phyloP scores from a whole-genome alignment of 116 monocot genomes.

The Thalassia testudinum region DNA sequence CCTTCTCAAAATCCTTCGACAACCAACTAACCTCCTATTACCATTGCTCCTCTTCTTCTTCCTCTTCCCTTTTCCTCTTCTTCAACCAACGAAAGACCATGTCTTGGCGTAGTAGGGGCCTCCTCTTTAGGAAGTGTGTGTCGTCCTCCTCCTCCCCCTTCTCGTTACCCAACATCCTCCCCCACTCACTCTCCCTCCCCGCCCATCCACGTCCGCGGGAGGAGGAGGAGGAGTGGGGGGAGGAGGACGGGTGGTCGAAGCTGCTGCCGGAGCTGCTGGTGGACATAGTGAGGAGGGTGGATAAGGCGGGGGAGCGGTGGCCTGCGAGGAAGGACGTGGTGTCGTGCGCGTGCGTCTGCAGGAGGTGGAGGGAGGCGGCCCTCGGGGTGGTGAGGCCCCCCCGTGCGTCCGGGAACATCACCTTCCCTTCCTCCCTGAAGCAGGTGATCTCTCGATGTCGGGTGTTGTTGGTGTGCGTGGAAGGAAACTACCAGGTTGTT shows the following conservation, averaged over 20 bases:
- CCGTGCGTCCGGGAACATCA: conserved; percentile 37
- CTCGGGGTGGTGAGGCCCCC: conserved; percentile 26
- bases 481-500: too few species aligned
- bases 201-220: too few species aligned
- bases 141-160: too few species aligned
- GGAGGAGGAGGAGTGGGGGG: background rate
- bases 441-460: conserved; percentile 30
- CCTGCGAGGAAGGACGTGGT: conserved; percentile 46
- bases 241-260: conserved; percentile 35
- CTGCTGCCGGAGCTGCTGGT: conserved; percentile 62
- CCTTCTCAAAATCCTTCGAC: too few species aligned
- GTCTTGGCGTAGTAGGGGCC: too few species aligned
- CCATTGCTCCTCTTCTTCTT: too few species aligned
- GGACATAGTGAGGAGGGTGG: conserved; percentile 57
- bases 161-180: too few species aligned
- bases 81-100: too few species aligned
- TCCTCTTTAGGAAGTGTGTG: too few species aligned
- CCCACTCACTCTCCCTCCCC: too few species aligned
- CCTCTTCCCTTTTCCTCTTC: too few species aligned
- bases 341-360: conserved; percentile 56
- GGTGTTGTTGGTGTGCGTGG: background rate
- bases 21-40: too few species aligned
- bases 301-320: conserved; percentile 43
- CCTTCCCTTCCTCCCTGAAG: conserved; percentile 89
- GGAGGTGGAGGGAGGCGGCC: conserved; percentile 51